Evolutionary conservation across 108 stramenopile genomes (phyloP).

Genomic region (Pseudonitzschia pungens): DNA sequence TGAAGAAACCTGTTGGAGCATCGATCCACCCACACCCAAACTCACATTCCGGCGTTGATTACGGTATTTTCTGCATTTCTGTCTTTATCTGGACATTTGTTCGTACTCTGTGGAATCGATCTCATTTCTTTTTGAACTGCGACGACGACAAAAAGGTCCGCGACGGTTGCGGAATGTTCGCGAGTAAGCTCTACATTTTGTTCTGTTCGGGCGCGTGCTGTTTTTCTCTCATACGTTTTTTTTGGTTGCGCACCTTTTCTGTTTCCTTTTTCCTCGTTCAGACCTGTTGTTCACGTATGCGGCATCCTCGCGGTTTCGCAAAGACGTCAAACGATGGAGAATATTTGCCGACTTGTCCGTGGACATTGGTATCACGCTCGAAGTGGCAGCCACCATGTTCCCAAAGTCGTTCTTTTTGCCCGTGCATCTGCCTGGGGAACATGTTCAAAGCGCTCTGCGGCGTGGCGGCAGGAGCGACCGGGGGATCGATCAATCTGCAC

Average conservation of each 20-base stretch:
- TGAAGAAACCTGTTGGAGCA: too few relatives aligned
- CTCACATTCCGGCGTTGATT: too few relatives aligned
- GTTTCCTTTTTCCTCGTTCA: neutral
- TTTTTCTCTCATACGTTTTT: neutral
- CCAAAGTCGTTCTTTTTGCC: constrained; percentile 69
- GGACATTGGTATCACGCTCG: constrained; percentile 79
- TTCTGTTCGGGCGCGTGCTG: neutral
- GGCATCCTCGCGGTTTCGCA: constrained; percentile 59
- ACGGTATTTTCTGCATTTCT: neutral
- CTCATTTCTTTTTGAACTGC: neutral
- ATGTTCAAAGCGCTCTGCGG: constrained; percentile 86
- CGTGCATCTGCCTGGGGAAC: constrained; percentile 62
- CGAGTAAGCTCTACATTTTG: constrained; percentile 25
- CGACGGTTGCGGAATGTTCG: constrained; percentile 82
- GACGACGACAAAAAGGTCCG: constrained; percentile 20
- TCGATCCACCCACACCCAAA: too few relatives aligned
- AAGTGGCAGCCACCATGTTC: constrained; percentile 54
- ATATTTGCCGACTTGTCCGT: constrained; percentile 80
- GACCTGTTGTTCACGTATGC: constrained; percentile 66
- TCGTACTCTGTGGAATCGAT: neutral
- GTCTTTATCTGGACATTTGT: neutral
- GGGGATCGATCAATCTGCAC: constrained; percentile 75
- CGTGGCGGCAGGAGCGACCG: constrained; percentile 79
- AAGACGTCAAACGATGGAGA: constrained; percentile 80
- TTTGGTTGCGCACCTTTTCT: neutral